Percentiles rank a stretch among this genome's conserved stretches.
phyloP scores from a whole-genome alignment of 805 yeast species.

The Pichia nanzhaoensis region DNA sequence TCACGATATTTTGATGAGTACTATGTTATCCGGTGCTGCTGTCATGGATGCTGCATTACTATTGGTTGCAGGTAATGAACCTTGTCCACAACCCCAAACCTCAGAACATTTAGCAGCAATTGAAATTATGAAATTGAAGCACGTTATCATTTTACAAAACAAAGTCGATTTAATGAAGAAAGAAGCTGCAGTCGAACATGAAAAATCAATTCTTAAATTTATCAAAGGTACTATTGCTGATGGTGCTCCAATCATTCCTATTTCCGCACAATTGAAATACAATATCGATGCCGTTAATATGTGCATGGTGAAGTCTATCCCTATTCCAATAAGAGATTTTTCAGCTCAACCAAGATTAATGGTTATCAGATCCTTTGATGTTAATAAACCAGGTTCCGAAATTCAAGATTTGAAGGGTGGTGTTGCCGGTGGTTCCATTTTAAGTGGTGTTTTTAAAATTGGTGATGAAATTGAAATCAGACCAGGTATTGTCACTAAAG shows the following conservation, averaged over 20 bases:
- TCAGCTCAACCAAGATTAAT: conserved; percentile 89
- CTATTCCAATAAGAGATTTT: conserved; percentile 95
- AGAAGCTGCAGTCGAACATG: conserved; percentile 92
- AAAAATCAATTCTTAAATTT: conserved; percentile 84
- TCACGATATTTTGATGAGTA: conserved; percentile 99
- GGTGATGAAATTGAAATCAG: conserved; percentile 98
- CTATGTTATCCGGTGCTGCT: conserved; percentile 99
- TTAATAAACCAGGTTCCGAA: conserved; percentile 97
- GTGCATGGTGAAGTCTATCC: conserved; percentile 89
- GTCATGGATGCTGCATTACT: conserved; percentile 99
- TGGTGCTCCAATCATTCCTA: conserved; percentile 98
- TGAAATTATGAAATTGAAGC: conserved; percentile 97
- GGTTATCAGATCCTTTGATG: conserved; percentile 97
- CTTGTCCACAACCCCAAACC: conserved; percentile 99
- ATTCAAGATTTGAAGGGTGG: conserved; percentile 97
- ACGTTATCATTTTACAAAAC: conserved; percentile 92
- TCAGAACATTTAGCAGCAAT: conserved; percentile 99
- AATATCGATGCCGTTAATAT: conserved; percentile 98
- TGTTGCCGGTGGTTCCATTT: conserved; percentile 99
- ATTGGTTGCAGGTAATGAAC: conserved; percentile 95
- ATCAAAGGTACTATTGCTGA: conserved; percentile 98
- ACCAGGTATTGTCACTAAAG: conserved; percentile 98
- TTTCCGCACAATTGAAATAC: conserved; percentile 96
- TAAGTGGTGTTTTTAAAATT: conserved; percentile 92
- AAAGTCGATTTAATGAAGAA: conserved; percentile 98